These are phyloP conservation scores for Lasiosphaeria hispida DNA, from an alignment of 495 filamentous ascomycete genomes.

Conservation along the genomic window DNA sequence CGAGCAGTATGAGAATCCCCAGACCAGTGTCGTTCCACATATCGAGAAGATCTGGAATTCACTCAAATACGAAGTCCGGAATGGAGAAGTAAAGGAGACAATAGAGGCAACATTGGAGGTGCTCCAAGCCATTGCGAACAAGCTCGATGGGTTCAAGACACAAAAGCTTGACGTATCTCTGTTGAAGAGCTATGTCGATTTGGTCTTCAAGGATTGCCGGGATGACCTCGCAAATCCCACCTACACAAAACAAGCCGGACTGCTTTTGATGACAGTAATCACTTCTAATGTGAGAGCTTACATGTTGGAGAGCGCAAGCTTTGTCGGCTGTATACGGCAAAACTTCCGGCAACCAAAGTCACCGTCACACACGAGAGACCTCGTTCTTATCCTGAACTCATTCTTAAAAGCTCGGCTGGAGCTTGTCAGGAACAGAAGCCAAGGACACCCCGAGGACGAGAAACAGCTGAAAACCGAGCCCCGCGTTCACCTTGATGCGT, in stretches of 20 bases:
- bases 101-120: conserved; percentile 48
- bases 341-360: conserved; percentile 43
- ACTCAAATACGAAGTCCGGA: conserved; percentile 58
- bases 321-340: conserved; percentile 36
- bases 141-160: conserved; percentile 32
- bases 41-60: conserved; percentile 50
- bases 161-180: conserved; percentile 34
- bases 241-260: conserved; percentile 45
- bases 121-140: conserved; percentile 40
- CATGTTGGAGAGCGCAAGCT: conserved; percentile 29
- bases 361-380: conserved; percentile 38
- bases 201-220: conserved; percentile 41
- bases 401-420: conserved; percentile 37
- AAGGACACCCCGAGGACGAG: conserved; percentile 26
- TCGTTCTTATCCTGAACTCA: conserved; percentile 42
- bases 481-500: conserved; percentile 12
- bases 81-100: conserved; percentile 51
- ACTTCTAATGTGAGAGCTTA: conserved; percentile 34
- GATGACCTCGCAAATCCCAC: conserved; percentile 44
- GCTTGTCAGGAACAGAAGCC: conserved; percentile 23
- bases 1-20: conserved; percentile 37
- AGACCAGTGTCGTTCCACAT: conserved; percentile 40
- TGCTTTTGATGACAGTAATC: conserved; percentile 44
- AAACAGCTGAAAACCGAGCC: conserved; percentile 22
- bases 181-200: conserved; percentile 36